Evolutionary conservation across 352 stramenopile species (phyloP), one percentile per base, ranked within the genome.

Genomic region (Elongisporangium anandrum): DNA sequence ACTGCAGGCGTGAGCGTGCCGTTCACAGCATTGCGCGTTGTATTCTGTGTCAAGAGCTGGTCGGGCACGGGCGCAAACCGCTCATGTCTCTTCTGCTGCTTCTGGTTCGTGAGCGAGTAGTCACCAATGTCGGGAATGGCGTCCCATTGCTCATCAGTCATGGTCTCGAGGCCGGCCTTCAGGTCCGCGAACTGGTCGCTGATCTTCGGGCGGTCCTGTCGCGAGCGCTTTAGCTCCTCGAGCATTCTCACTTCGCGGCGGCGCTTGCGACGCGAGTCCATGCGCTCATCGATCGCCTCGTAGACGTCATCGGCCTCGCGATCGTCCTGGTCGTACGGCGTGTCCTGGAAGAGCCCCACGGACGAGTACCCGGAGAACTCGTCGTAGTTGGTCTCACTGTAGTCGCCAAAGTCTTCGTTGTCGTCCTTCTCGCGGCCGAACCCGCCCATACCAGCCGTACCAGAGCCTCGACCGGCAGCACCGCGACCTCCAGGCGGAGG

Each of bases 171-270:
- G 49, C 96, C 86, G 54, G 88, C 74, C 79, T 99, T 99, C n/a
- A 99, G 75, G 66, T 99, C 96, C 3, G 92, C 89, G 68, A 99
- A 99, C 77, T 99, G 96, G 72, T 98, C 94, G 49, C 88, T 96
- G 72, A 99, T 98, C 67, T 97, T 98, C 10, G 90, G 92, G 10
- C 87, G 79, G 38, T 97, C 89, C 47, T 90, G 73, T 4, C 89
- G 75, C 48, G 79, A 77, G 63, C 90, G 90, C 74, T 97, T 96
- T 54, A 97, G 75, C 48, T 95, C 81, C 41, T 95, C 75, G 39
- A 97, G 61, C 69, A 90, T 72, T 57, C 85, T 65, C 17, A 96
- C 65, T 72, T 98, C 82, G 50, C 92, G 75, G 7, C 86, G 75
- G 19, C 94, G 80, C 70, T 98, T 98, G 38, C 92, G 86, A 26